These are phyloP conservation scores for Hyaloperonospora arabidopsidis DNA, from an alignment of 352 stramenopile species.

Conservation along the genomic window DNA sequence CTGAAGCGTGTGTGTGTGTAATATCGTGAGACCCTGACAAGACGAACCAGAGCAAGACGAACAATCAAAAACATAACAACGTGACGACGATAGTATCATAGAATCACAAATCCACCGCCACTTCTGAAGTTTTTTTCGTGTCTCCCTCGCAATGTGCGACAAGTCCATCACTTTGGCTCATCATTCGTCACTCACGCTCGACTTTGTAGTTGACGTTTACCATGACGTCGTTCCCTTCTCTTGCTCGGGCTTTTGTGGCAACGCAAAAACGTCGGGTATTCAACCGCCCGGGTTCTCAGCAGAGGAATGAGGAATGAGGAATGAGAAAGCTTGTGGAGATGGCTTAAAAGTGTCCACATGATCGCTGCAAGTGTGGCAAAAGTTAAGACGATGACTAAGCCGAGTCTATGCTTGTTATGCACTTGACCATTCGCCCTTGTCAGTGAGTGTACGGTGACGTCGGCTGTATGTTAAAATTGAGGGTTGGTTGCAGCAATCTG, in stretches of 20 bases:
- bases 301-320: conserved; percentile 30
- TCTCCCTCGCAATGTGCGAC: background rate
- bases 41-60: no score
- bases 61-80: no score
- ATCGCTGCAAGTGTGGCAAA: conserved; percentile 31
- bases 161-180: background rate
- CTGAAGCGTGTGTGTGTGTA: no score
- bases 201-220: no score
- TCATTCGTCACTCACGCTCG: conserved; percentile 2
- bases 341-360: conserved; percentile 39
- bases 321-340: conserved; percentile 41
- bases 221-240: no score
- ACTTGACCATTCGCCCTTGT: conserved; percentile 44
- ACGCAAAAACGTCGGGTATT: conserved; percentile 15
- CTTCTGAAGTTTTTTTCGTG: conserved; percentile 14
- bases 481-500: conserved; percentile 26
- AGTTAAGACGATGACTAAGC: conserved; percentile 26
- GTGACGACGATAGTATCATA: no score
- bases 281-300: conserved; percentile 15
- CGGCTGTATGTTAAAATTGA: conserved; percentile 32
- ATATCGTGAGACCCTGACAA: no score
- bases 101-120: no score
- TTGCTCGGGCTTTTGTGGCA: no score
- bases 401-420: conserved; percentile 41
- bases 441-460: conserved; percentile 15